Conservation (phyloP, 176 grass and related monocot genomes). For the Echinochloa phyllopogon region DNA sequence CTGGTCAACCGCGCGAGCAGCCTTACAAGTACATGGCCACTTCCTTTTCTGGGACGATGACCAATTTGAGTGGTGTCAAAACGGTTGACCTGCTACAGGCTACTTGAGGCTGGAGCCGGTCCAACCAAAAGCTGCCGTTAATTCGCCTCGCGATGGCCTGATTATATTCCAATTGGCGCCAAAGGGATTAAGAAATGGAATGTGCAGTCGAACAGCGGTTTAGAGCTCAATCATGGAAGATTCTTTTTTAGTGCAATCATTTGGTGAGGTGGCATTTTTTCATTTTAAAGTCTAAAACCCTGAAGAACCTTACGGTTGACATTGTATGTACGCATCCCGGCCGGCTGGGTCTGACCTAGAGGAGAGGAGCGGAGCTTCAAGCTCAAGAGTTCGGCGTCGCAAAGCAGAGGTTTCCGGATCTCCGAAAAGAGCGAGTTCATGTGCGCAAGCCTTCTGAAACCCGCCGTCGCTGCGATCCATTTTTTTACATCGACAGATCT, state of each 20-base stretch:
- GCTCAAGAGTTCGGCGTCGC: background rate
- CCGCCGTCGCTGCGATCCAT: background rate
- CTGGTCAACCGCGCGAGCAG: background rate
- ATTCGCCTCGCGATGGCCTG: slow-evolving; percentile 11
- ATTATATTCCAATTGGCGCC: background rate
- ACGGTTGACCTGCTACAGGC: slow-evolving; percentile 38
- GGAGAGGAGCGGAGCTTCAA: background rate
- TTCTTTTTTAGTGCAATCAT: background rate
- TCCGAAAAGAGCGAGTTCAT: background rate
- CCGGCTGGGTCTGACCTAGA: background rate
- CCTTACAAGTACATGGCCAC: background rate
- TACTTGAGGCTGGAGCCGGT: background rate
- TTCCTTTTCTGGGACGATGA: background rate
- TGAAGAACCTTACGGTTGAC: background rate
- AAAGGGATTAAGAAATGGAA: slow-evolving; percentile 8
- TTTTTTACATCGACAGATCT: background rate
- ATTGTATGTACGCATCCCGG: background rate
- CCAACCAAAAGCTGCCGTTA: background rate
- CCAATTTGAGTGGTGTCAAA: background rate
- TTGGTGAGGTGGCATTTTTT: background rate
- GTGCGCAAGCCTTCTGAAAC: slow-evolving; percentile 9
- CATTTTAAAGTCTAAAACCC: background rate
- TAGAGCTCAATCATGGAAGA: background rate
- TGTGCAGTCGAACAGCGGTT: background rate
- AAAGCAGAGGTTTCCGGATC: slow-evolving; percentile 14